These are phyloP conservation scores for sweet orange (Citrus sinensis) DNA, from an alignment of 345 rosid species.

Conservation along the genomic window DNA sequence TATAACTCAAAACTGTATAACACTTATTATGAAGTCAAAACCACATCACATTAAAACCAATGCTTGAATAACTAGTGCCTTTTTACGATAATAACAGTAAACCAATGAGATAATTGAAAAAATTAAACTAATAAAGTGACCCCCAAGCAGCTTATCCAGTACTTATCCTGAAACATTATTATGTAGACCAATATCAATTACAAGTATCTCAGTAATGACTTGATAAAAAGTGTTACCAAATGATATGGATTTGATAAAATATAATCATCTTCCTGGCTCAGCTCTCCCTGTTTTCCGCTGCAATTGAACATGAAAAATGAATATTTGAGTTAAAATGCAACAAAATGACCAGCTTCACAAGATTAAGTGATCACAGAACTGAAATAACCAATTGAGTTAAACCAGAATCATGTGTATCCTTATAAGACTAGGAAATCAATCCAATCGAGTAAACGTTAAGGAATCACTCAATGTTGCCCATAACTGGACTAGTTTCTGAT, in stretches of 20 bases:
- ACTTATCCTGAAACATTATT: too few species aligned
- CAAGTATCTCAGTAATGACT: too few species aligned
- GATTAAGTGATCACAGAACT: neutral
- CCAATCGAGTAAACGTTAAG: neutral
- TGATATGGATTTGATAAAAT: too few species aligned
- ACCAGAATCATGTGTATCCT: neutral
- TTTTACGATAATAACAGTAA: too few species aligned
- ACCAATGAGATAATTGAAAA: too few species aligned
- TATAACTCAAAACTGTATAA: neutral
- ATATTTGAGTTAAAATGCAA: constrained; percentile 15
- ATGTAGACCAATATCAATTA: too few species aligned
- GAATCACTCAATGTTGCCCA: neutral
- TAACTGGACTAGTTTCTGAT: neutral
- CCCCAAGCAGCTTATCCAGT: too few species aligned
- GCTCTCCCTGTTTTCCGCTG: constrained; percentile 81
- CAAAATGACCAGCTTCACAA: constrained; percentile 7
- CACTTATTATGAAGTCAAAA: too few species aligned
- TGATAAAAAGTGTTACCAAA: too few species aligned
- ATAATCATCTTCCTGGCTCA: constrained; percentile 73
- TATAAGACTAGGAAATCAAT: neutral
- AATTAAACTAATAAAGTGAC: too few species aligned
- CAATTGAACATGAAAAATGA: constrained; percentile 9
- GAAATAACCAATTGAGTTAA: neutral
- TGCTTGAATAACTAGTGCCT: too few species aligned
- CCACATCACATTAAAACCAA: too few species aligned